Evolutionary conservation across 1,284 basidiomycete genomes (phyloP), one percentile per base, ranked within the genome.

Genomic region (Ganoderma boninense): DNA sequence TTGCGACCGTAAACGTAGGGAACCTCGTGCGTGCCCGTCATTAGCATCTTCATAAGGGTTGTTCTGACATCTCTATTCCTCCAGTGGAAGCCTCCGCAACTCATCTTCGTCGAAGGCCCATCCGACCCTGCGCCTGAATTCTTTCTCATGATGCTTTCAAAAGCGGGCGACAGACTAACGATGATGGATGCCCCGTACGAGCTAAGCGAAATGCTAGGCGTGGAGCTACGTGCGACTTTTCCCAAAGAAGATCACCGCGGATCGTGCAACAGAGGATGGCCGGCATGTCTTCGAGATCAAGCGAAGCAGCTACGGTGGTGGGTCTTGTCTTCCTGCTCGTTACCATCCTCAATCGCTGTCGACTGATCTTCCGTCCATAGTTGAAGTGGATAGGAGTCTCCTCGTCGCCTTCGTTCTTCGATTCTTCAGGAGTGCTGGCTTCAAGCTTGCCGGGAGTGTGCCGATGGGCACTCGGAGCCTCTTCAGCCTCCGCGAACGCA

Each of bases 121-220:
- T 81, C 84, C 11, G 89, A 91, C 46, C 66, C 56, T 44, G 73
- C 74, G 11, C 82, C 87, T 0, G 81, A 85, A 62, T 90, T 92
- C 78, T 92, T 93, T 76, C 78, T 90, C 20, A 87, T 88, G 32
- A 87, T 85, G 76, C 85, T 93, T 75, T 89, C 89, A 38, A 83
- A 84, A 60, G 83, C 85, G 10, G 89, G 88, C 4, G 83, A 86
- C 66, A 85, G 86, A 64, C 78, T 92, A 57, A 89, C 86, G 14
- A 80, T 93, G 32, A 80, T 92, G 52, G 86, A 90, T 62, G 88
- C 89, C 18, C 90, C 91, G 0, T 82, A 59, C 2, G 73, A 73
- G 7, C 64, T 82, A 4, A 74, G 71, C 18, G 70, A 79, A 40
- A 72, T 75, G 46, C 69, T 82, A 10, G 78, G 77, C 7, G 64